Percentiles rank a stretch among this genome's conserved stretches.
These are phyloP conservation scores for Phaeophleospora eucalypticola DNA, from an alignment of 2,329 filamentous ascomycete genomes.

Conservation along the genomic window DNA sequence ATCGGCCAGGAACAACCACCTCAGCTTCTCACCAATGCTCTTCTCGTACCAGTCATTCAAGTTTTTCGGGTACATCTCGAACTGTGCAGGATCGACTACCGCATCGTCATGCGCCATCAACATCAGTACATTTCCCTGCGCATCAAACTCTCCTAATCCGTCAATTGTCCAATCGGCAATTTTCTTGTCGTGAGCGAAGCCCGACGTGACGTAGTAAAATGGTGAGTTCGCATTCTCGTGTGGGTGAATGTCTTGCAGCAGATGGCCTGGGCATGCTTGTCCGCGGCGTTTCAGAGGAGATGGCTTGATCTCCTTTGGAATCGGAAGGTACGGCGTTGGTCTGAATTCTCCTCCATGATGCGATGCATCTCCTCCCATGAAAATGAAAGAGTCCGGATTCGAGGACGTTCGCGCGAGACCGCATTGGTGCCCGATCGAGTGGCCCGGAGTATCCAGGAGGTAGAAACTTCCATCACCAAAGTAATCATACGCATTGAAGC, in stretches of 20 bases:
- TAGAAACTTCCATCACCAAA: conserved; percentile 57
- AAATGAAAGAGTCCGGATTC: conserved; percentile 41
- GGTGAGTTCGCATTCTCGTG: conserved; percentile 32
- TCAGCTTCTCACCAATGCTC: conserved; percentile 26
- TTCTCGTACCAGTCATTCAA: conserved; percentile 32
- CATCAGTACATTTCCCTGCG: conserved; percentile 30
- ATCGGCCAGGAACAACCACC: conserved; percentile 47
- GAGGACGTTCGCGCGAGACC: conserved; percentile 45
- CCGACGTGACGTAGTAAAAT: conserved; percentile 34
- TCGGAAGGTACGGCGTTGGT: conserved; percentile 40
- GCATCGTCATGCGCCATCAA: conserved; percentile 32
- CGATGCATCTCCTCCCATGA: conserved; percentile 49
- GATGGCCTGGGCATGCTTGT: conserved; percentile 37
- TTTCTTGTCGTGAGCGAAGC: conserved; percentile 35
- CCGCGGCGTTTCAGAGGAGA: conserved; percentile 21
- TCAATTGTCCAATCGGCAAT: conserved; percentile 32
- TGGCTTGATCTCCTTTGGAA: conserved; percentile 33
- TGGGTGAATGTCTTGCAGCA: conserved; percentile 40
- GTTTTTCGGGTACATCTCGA: conserved; percentile 40
- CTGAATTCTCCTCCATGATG: conserved; percentile 36
- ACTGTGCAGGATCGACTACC: conserved; percentile 25
- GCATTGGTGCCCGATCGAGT: conserved; percentile 49
- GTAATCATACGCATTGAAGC: conserved; percentile 49
- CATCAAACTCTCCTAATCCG: conserved; percentile 32
- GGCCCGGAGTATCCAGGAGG: conserved; percentile 52